Base-by-base conservation (phyloP, 1,284 basidiomycete genomes). In the Tylopilus sp. region DNA sequence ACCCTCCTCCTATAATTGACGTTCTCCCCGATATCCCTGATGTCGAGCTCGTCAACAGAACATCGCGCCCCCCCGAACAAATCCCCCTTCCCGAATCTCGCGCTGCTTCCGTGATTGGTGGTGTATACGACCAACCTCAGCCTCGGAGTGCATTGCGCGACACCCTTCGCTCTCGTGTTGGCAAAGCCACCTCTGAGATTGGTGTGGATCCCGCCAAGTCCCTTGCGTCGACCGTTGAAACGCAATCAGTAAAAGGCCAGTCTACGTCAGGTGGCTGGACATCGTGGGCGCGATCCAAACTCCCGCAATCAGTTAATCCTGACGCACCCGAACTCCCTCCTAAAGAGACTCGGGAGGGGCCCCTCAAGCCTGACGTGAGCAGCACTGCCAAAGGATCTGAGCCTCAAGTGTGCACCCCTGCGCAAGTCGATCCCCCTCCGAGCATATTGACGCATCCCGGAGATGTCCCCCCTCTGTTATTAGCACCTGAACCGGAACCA, bases 11-110 rank as follows among this genome's bases (percentile, higher is more conserved):
- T 0, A 21, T 29, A 6, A 34, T 61, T 0, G 46, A 51, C 9
- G 13, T 43, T 19, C 51, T 53, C 8, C 48, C 48, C 10, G 39
- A 55, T 21, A 55, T 65, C 10, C 49, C 53, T 18, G 56, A 65
- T 19, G 31, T 51, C 5, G 55, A 55, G 37, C 30, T 26, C 29
- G 43, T 11, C 26, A 37, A 36, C n/a, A 48, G 25, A 35, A 11
- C 6, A 38, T 49, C 55, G 29, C 54, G 18, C 21, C 44, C 11
- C 2, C 58, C 63, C 31, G 57, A 55, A 3, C 49, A 52, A 39
- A 46, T 69, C 2, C 55, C 63, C 16, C 60, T 69, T 15, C 65
- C 63, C 18, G 44, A 54, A 34, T 66, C 65, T n/a, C 65, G 64
- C 3, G 61, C 65, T 1, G 60, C 54, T 12, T 66, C 64, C 5